Percentiles rank a stretch among this genome's conserved stretches.
These are phyloP conservation scores for Globisporangium orthogonon DNA, from an alignment of 352 stramenopile species.

Conservation along the genomic window DNA sequence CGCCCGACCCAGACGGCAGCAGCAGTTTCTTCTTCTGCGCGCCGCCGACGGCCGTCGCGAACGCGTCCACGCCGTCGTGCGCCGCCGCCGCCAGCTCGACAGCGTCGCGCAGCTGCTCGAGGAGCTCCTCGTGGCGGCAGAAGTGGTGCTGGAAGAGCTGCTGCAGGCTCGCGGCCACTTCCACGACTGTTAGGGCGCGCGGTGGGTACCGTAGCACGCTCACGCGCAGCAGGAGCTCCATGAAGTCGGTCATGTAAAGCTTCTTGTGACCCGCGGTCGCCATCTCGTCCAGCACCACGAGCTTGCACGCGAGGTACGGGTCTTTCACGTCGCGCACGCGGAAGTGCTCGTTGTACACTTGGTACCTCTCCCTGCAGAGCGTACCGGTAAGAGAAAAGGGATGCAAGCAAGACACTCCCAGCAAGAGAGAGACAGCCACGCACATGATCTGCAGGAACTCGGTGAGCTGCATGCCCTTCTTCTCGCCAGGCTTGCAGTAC, in stretches of 20 bases:
- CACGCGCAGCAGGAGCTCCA: constrained; percentile 66
- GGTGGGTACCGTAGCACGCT: constrained; percentile 55
- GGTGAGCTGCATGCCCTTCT: constrained; percentile 69
- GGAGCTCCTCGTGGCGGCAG: constrained; percentile 49
- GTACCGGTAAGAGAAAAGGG: neutral
- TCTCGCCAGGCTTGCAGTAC: constrained; percentile 67
- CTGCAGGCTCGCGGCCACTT: constrained; percentile 49
- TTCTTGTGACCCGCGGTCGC: constrained; percentile 62
- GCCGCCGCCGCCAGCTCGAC: constrained; percentile 45
- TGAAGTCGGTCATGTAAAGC: constrained; percentile 70
- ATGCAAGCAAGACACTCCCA: neutral
- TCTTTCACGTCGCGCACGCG: constrained; percentile 62
- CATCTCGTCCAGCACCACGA: constrained; percentile 75
- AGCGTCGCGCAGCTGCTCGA: constrained; percentile 49
- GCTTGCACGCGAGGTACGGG: constrained; percentile 63
- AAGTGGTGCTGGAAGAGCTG: constrained; percentile 63
- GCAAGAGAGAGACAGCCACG: constrained; percentile 4
- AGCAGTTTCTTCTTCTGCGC: constrained; percentile 11
- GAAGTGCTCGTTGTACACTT: constrained; percentile 61
- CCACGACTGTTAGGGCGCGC: constrained; percentile 20
- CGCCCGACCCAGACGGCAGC: too few species aligned
- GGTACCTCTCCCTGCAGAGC: constrained; percentile 40
- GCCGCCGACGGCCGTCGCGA: constrained; percentile 48
- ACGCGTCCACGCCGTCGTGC: constrained; percentile 55
- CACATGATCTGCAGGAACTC: constrained; percentile 59